Evolutionary conservation across 805 yeast species (phyloP), one percentile per base, ranked within the genome.

Genomic region (Candida palmyrensis): DNA sequence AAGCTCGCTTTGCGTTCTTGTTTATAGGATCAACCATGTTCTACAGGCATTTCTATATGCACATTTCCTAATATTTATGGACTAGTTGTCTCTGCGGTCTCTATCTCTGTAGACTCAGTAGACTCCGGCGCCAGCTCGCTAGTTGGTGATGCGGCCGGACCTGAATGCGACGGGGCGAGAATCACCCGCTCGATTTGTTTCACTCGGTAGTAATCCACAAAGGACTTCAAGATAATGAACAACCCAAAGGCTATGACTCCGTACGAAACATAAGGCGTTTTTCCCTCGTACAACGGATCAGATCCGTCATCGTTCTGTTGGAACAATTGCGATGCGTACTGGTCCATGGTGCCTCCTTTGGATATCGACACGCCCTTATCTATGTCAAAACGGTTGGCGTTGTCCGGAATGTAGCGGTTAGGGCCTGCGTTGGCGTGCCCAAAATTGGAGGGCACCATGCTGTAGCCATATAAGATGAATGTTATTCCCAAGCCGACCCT

Each of bases 401-500:
- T 48, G 14, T 45, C 45, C 2, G 68, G 67, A 33, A 48, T 53
- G 44, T 53, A 56, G 27, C 54, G 47, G 8, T 44, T 40, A 2
- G 71, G 70, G 23, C 58, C 39, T 27, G 47, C 40, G 33, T 62
- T 60, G 1, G 66, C 44, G 29, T 52, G 52, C 8, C 71, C 72
- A 37, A 53, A 56, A 43, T 64, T 66, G 6, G 63, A 46, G 1
- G 72, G 71, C 7, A 62, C 48, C 39, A 58, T 47, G 30, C 49
- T 49, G 47, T 51, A 59, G 6, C 69, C 95, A 43, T 79, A 77
- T 35, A 80, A 75, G 33, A 90, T 66, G 42, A 92, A 73, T 0
- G 96, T 87, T 39, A 84, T 52, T 2, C 97, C 97, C 37, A 92
- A 62, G 0, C 98, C 98, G 13, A 90, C 83, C 40, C 95, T 68